Conservation (phyloP, 75 land plant species). For the Pinus albicaulis region DNA sequence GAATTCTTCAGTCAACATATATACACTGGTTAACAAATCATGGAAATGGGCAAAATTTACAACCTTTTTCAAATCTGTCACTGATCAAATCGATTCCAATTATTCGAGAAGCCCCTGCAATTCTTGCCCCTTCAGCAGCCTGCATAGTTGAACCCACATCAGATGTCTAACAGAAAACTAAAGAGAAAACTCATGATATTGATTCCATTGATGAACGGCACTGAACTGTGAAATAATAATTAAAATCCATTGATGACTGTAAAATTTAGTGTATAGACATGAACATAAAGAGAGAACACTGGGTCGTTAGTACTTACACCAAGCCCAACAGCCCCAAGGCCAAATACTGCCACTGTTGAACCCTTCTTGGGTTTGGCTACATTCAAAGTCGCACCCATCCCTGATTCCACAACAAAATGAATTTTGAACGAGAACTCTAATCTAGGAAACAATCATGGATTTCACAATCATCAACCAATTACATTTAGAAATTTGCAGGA, state of each 20-base stretch:
- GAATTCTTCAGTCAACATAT: neutral
- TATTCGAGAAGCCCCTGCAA: conserved; percentile 57
- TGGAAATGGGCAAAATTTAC: too few species aligned
- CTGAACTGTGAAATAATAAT: too few species aligned
- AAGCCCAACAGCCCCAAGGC: conserved; percentile 80
- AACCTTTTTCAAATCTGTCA: conserved; percentile 39
- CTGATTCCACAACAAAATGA: conserved; percentile 18
- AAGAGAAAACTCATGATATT: neutral
- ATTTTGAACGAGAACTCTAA: neutral
- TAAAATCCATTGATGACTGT: too few species aligned
- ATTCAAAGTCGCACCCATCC: conserved; percentile 71
- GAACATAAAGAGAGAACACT: too few species aligned
- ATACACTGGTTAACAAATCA: neutral
- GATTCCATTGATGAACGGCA: neutral
- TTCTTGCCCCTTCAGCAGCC: conserved; percentile 68
- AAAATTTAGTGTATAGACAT: too few species aligned
- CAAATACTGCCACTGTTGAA: conserved; percentile 77
- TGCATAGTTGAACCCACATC: neutral
- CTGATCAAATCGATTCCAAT: conserved; percentile 50
- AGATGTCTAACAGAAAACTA: neutral
- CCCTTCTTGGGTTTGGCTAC: conserved; percentile 71
- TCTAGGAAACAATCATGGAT: too few species aligned
- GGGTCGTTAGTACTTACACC: conserved; percentile 41
- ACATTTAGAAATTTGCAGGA: too few species aligned
- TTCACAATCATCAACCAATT: too few species aligned